Evolutionary conservation across 441 rosid genomes (phyloP).

Genomic region (Metrosideros polymorpha): DNA sequence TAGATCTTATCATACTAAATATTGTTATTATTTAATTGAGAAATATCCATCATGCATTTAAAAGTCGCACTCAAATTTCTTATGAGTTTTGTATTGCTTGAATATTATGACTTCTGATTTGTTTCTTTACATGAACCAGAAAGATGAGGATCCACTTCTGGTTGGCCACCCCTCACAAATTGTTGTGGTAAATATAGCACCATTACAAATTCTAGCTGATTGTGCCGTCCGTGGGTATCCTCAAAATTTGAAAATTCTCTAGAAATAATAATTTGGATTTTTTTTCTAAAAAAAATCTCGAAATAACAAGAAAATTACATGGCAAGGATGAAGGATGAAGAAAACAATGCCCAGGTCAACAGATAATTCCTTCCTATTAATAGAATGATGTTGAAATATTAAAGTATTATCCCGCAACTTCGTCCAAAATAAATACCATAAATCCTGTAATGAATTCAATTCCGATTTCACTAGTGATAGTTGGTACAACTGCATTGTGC

Average conservation of each 20-base stretch:
- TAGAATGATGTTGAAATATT: neutral
- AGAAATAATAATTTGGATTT: neutral
- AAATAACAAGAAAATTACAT: neutral
- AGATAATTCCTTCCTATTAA: neutral
- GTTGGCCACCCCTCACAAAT: neutral
- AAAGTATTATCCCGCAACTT: neutral
- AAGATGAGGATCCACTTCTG: neutral
- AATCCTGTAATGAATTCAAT: too few species aligned
- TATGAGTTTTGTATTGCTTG: too few species aligned
- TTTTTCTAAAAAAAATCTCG: neutral
- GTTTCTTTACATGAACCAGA: neutral
- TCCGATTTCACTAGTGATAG: too few species aligned
- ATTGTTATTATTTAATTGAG: neutral
- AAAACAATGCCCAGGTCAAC: neutral
- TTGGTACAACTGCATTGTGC: too few species aligned
- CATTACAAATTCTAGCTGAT: neutral
- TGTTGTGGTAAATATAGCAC: neutral
- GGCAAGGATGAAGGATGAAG: neutral
- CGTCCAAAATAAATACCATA: too few species aligned
- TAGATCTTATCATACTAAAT: neutral
- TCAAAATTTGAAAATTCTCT: neutral
- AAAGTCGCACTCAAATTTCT: neutral
- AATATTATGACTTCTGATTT: neutral
- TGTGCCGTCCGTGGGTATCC: neutral
- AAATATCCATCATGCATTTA: neutral